Conservation (phyloP, 768 basidiomycete genomes). For the Lanmaoa rubissima region DNA sequence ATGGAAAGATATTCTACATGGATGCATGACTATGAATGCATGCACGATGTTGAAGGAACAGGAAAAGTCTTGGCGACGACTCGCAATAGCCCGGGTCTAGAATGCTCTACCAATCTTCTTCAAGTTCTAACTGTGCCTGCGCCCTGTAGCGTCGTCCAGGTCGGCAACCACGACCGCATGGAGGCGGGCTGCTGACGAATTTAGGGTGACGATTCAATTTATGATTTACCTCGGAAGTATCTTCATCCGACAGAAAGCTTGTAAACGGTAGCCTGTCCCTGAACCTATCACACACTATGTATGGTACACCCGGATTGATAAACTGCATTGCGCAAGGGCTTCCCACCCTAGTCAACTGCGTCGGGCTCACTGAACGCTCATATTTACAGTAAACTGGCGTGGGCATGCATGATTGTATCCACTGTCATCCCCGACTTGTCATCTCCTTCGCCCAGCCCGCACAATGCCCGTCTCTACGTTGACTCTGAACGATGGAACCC, state of each 20-base stretch:
- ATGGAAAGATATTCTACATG: not conserved
- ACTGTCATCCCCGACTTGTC: not conserved
- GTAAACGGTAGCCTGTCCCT: too few species aligned
- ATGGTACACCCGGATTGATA: not conserved
- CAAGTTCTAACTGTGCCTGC: too few species aligned
- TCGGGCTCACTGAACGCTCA: not conserved
- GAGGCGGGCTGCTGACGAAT: too few species aligned
- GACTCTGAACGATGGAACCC: conserved; percentile 55
- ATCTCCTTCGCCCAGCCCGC: conserved; percentile 7
- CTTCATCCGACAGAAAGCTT: too few species aligned
- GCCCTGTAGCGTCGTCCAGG: too few species aligned
- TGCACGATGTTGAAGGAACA: not conserved
- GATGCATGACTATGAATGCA: not conserved
- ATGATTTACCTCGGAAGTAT: too few species aligned
- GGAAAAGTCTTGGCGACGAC: too few species aligned
- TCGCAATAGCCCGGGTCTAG: too few species aligned
- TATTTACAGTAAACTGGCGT: conserved; percentile 6
- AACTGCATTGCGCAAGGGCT: not conserved
- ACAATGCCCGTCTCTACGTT: conserved; percentile 33
- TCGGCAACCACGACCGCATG: too few species aligned
- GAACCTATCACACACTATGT: too few species aligned
- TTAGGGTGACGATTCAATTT: too few species aligned
- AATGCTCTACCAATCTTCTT: too few species aligned
- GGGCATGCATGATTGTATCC: not conserved
- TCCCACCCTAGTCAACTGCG: conserved; percentile 8